Percentiles rank a stretch among this genome's conserved stretches.
These are phyloP conservation scores for Candida sphagnicola DNA, from an alignment of 805 yeast species.

Conservation along the genomic window DNA sequence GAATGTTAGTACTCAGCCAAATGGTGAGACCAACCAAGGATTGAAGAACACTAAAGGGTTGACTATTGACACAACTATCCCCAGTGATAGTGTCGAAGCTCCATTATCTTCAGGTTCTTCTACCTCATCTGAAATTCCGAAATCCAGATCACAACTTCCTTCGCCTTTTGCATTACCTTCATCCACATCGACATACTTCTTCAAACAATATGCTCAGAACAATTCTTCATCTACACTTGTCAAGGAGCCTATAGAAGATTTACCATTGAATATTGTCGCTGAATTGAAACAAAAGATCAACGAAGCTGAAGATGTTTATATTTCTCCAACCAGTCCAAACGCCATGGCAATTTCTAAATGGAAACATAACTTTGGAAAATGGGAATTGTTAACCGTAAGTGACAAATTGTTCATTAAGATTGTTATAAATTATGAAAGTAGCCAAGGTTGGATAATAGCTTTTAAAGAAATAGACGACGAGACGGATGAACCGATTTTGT, in stretches of 20 bases:
- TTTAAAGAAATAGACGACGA: slow-evolving; percentile 38
- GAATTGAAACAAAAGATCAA: slow-evolving; percentile 35
- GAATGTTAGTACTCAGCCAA: background rate
- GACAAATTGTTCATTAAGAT: slow-evolving; percentile 35
- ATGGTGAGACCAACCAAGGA: background rate
- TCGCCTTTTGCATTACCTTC: slow-evolving; percentile 44
- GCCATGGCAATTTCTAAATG: slow-evolving; percentile 39
- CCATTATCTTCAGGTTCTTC: slow-evolving; percentile 13
- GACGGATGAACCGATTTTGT: slow-evolving; percentile 33
- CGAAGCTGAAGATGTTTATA: slow-evolving; percentile 33
- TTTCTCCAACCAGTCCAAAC: slow-evolving; percentile 30
- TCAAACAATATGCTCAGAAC: slow-evolving; percentile 23
- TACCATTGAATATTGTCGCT: slow-evolving; percentile 27
- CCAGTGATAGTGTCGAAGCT: background rate
- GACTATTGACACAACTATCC: slow-evolving; percentile 9
- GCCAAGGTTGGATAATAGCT: slow-evolving; percentile 34
- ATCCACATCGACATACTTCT: slow-evolving; percentile 37
- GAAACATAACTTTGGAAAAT: slow-evolving; percentile 39
- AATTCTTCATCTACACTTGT: background rate
- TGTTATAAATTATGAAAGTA: slow-evolving; percentile 32
- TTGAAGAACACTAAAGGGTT: slow-evolving; percentile 10
- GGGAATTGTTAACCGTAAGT: slow-evolving; percentile 40
- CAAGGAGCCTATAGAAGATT: slow-evolving; percentile 11
- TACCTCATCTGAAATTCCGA: slow-evolving; percentile 10
- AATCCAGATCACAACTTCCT: slow-evolving; percentile 17